phyloP scores from a whole-genome alignment of 108 stramenopile species.

The Skeletonema costatum region DNA sequence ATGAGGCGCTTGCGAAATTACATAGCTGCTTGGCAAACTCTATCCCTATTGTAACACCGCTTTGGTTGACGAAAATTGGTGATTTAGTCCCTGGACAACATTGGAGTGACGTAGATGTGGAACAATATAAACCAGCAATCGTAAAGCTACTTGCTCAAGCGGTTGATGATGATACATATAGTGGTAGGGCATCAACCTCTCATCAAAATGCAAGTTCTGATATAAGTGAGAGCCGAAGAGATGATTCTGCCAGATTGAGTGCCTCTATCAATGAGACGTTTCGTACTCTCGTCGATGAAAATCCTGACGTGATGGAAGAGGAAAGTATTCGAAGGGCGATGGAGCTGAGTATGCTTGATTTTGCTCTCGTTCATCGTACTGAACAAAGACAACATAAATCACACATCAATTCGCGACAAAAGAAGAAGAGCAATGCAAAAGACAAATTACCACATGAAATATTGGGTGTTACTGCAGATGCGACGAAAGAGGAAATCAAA shows the following conservation, averaged over 20 bases:
- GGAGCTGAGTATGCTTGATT: constrained; percentile 68
- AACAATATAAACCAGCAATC: constrained; percentile 23
- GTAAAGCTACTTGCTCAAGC: constrained; percentile 2
- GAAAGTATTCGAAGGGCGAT: constrained; percentile 56
- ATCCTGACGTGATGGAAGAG: constrained; percentile 54
- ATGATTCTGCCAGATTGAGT: constrained; percentile 27
- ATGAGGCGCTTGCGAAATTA: constrained; percentile 19
- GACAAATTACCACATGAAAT: constrained; percentile 42
- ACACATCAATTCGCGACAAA: constrained; percentile 1
- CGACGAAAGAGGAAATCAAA: constrained; percentile 45
- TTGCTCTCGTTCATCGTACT: constrained; percentile 45
- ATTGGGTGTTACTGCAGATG: constrained; percentile 16
- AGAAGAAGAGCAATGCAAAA: not conserved
- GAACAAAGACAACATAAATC: not conserved
- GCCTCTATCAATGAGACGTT: constrained; percentile 52
- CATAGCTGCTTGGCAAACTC: constrained; percentile 15
- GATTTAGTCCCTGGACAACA: constrained; percentile 41
- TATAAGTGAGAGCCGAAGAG: constrained; percentile 18
- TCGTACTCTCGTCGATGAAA: constrained; percentile 39
- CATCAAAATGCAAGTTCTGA: not conserved
- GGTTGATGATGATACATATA: not conserved
- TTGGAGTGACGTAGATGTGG: constrained; percentile 51
- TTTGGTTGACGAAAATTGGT: constrained; percentile 27
- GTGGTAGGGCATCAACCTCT: not conserved
- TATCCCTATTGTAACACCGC: constrained; percentile 29